A percentile compares a stretch with the other conserved stretches of the same genome.
phyloP scores from a whole-genome alignment of 306 rosid species.

The Rubus idaeus region DNA sequence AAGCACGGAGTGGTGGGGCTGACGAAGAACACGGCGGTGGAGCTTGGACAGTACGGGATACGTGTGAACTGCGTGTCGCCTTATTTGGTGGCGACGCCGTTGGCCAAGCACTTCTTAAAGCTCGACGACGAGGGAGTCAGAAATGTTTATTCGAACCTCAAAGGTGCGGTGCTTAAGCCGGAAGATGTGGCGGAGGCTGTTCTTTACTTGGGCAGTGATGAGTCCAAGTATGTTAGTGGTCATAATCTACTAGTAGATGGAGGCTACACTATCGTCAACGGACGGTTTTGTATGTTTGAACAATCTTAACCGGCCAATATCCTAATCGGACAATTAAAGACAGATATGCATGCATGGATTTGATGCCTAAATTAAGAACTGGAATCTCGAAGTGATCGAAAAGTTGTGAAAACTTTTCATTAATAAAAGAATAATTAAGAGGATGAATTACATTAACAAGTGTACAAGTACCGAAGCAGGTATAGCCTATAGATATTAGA shows the following conservation, averaged over 20 bases:
- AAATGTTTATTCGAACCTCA: conserved; percentile 25
- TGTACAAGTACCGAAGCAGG: too few species aligned
- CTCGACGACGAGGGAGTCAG: conserved; percentile 28
- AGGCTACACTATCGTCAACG: conserved; percentile 28
- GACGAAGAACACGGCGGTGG: conserved; percentile 37
- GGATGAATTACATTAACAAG: too few species aligned
- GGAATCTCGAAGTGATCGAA: too few species aligned
- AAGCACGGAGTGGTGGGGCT: conserved; percentile 50
- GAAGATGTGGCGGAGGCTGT: conserved; percentile 56
- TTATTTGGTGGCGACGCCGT: conserved; percentile 29
- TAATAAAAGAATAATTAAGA: too few species aligned
- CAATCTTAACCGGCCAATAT: neutral
- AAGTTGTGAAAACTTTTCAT: too few species aligned
- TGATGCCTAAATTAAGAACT: too few species aligned
- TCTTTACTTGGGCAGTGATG: conserved; percentile 50
- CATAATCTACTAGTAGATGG: conserved; percentile 52
- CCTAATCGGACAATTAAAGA: too few species aligned
- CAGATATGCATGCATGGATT: too few species aligned
- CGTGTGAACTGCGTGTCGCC: conserved; percentile 56
- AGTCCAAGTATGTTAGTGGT: conserved; percentile 52
- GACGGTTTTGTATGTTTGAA: conserved; percentile 20
- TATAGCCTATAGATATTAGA: too few species aligned
- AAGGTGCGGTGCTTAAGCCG: conserved; percentile 21
- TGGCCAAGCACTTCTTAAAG: conserved; percentile 25
- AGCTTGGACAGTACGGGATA: conserved; percentile 48